Evolutionary conservation across 1,284 basidiomycete species (phyloP), one percentile per base, ranked within the genome.

Genomic region (Ustilago esculenta): DNA sequence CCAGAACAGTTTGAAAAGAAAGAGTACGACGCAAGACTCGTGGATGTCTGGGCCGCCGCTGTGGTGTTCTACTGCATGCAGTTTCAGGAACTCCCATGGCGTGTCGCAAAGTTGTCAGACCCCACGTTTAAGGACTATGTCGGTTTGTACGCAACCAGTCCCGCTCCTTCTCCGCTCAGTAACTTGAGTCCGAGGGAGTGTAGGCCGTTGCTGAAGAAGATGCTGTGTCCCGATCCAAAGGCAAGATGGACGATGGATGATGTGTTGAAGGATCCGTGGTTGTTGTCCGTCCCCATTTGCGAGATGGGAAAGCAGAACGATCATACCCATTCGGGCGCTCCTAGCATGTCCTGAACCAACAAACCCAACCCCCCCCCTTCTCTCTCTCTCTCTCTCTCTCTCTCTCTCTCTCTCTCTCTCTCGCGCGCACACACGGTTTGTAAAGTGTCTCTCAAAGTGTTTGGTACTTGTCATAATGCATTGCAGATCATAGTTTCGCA

Each of bases 21-120:
- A 88, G 95, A 95, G 79, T 98, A 98, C 83, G 95, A 98, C 78
- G 96, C 95, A 2, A 89, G 95, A 24, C 87, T 95, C 4, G 95
- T 98, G 69, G 95, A 98, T 80, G 92, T 98, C 48, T 98, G 95
- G 95, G 94, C 95, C 0, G 91, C 91, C 48, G 95, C 91, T 11
- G 88, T 98, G 69, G 94, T 98, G 66, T 98, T 96, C 84, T 98
- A 98, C 85, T 98, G 95, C 85, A 88, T 98, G 83, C 77, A 81
- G 63, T 78, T 79, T 55, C 77, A 81, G 44, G 79, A 81, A 55
- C 57, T 81, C 12, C 80, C 95, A 0, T 98, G 96, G 95, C 89
- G 94, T 54, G 92, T 92, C 11, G 95, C 95, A 30, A 94, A 97
- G 82, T 84, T 84, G 30, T 85, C 88, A 3, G 95, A 98, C 80